Percentiles rank a stretch among this genome's conserved stretches.
phyloP scores from a whole-genome alignment of 2,329 filamentous ascomycete species.

The Bretziella fagacearum region DNA sequence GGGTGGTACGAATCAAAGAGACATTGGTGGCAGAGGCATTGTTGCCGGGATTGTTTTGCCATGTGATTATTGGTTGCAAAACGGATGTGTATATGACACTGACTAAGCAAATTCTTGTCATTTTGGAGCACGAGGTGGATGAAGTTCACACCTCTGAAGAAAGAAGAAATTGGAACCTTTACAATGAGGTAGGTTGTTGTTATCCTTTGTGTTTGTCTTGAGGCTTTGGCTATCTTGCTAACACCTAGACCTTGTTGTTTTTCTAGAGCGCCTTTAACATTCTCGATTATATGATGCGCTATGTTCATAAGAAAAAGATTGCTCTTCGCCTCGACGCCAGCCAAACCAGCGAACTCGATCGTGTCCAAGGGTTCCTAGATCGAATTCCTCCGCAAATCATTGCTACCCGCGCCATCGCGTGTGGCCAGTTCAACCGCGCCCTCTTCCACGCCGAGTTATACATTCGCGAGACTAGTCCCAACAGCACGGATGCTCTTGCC shows the following conservation, averaged over 20 bases:
- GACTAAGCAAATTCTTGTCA: slow-evolving; percentile 49
- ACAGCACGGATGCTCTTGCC: slow-evolving; percentile 4
- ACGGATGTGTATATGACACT: background rate
- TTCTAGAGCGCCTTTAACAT: slow-evolving; percentile 75
- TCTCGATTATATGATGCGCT: slow-evolving; percentile 79
- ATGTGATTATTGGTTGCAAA: slow-evolving; percentile 50
- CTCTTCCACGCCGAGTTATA: slow-evolving; percentile 92
- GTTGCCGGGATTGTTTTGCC: slow-evolving; percentile 71
- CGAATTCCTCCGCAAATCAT: slow-evolving; percentile 58
- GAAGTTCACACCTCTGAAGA: slow-evolving; percentile 26
- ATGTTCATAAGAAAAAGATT: slow-evolving; percentile 50
- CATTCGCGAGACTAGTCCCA: slow-evolving; percentile 32
- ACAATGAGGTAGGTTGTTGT: slow-evolving; percentile 60
- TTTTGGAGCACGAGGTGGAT: slow-evolving; percentile 47
- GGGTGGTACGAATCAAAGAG: slow-evolving; percentile 73
- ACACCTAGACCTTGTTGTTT: too few relatives aligned
- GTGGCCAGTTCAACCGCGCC: slow-evolving; percentile 79
- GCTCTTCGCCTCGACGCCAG: slow-evolving; percentile 18
- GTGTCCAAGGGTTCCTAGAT: slow-evolving; percentile 34
- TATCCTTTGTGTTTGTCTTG: background rate
- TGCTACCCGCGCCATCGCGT: slow-evolving; percentile 76
- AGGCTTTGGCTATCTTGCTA: slow-evolving; percentile 15
- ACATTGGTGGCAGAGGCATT: slow-evolving; percentile 74
- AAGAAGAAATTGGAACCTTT: slow-evolving; percentile 62
- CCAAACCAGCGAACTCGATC: slow-evolving; percentile 32